Evolutionary conservation across 1,284 basidiomycete genomes (phyloP).

Genomic region (Trichosporon coremiiforme): DNA sequence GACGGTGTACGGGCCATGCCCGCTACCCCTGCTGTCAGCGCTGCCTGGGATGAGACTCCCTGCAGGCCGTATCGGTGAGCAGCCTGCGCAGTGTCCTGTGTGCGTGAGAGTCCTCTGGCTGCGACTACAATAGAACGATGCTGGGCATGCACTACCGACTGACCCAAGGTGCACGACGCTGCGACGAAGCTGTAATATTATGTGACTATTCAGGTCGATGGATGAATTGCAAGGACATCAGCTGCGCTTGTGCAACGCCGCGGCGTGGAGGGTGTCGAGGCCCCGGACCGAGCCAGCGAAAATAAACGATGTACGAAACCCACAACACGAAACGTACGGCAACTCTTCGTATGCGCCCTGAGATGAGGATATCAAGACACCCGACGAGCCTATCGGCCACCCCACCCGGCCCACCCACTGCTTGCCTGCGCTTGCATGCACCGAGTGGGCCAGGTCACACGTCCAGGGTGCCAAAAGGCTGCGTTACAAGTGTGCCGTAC

Average conservation of each 20-base stretch:
- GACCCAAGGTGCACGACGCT: neutral
- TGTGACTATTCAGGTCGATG: neutral
- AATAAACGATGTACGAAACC: slow-evolving; percentile 3
- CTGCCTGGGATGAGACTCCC: too few relatives aligned
- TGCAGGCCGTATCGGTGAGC: neutral
- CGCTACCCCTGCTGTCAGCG: too few relatives aligned
- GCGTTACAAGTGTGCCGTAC: neutral
- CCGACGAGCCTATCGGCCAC: neutral
- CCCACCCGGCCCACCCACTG: too few relatives aligned
- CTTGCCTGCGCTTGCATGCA: too few relatives aligned
- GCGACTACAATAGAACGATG: too few relatives aligned
- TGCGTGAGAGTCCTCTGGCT: neutral
- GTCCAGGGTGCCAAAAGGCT: neutral
- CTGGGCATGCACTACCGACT: too few relatives aligned
- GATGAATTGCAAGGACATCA: too few relatives aligned
- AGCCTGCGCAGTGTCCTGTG: neutral
- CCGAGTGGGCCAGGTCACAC: too few relatives aligned
- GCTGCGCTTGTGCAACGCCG: too few relatives aligned
- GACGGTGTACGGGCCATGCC: too few relatives aligned
- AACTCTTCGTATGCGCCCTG: too few relatives aligned
- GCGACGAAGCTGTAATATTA: neutral
- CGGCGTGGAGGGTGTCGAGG: neutral
- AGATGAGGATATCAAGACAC: neutral
- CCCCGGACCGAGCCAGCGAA: neutral
- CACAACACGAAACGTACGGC: neutral